These are phyloP conservation scores for Madurella fahalii DNA, from an alignment of 2,329 filamentous ascomycete genomes.

Conservation along the genomic window DNA sequence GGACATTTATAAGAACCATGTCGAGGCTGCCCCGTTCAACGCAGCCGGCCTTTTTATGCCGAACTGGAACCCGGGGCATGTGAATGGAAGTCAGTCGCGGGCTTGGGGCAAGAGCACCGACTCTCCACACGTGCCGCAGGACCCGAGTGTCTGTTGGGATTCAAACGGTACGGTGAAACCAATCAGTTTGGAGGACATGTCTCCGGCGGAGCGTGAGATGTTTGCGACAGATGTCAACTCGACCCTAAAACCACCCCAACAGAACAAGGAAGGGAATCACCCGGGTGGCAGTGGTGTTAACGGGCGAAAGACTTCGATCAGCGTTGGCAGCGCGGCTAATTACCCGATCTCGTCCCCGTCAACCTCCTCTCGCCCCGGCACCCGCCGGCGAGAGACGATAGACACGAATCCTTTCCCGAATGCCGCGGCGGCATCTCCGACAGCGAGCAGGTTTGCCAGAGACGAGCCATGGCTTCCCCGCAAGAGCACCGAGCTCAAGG, in stretches of 20 bases:
- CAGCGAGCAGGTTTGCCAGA: conserved; percentile 55
- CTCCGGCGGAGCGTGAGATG: conserved; percentile 59
- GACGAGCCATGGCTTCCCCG: conserved; percentile 62
- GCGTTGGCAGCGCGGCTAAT: conserved; percentile 59
- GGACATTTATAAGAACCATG: conserved; percentile 58
- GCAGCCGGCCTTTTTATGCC: conserved; percentile 66
- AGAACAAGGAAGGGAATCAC: conserved; percentile 63
- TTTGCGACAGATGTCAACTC: conserved; percentile 90
- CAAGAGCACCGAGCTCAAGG: conserved; percentile 51
- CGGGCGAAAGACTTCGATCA: conserved; percentile 78
- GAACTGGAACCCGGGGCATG: conserved; percentile 73
- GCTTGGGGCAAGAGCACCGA: conserved; percentile 78
- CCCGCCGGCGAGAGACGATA: conserved; percentile 75
- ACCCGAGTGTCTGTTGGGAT: conserved; percentile 93
- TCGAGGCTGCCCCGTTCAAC: conserved; percentile 51
- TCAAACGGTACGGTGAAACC: conserved; percentile 64
- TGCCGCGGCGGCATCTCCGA: conserved; percentile 56
- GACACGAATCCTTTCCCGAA: conserved; percentile 62
- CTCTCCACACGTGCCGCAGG: conserved; percentile 61
- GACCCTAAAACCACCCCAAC: conserved; percentile 77
- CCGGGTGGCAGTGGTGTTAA: conserved; percentile 49
- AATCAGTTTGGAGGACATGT: conserved; percentile 68
- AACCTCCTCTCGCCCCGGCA: conserved; percentile 64
- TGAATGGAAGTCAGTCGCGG: conserved; percentile 59
- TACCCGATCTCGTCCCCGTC: conserved; percentile 73